phyloP scores from a whole-genome alignment of 192 early-diverging fungal species.

The Spizellomyces sp. region DNA sequence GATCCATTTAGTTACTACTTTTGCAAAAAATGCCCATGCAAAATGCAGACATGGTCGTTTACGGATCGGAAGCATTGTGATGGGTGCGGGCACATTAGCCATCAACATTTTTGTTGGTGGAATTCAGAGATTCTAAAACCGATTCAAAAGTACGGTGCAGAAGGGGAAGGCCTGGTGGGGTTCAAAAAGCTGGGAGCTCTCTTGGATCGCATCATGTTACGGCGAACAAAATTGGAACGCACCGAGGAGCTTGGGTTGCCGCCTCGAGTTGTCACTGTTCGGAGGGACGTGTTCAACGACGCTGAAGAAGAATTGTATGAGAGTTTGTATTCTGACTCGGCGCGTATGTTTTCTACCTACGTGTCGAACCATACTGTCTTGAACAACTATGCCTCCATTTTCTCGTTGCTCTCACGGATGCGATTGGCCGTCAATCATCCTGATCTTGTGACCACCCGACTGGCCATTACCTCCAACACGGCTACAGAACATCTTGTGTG shows the following conservation, averaged over 20 bases:
- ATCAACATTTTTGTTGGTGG: slow-evolving; percentile 73
- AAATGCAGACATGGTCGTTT: slow-evolving; percentile 47
- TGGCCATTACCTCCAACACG: slow-evolving; percentile 32
- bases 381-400: slow-evolving; percentile 93
- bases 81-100: slow-evolving; percentile 49
- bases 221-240: slow-evolving; percentile 87
- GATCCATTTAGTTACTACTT: slow-evolving; percentile 87
- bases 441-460: slow-evolving; percentile 45
- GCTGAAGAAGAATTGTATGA: slow-evolving; percentile 91
- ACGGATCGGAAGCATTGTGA: slow-evolving; percentile 40
- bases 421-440: slow-evolving; percentile 91
- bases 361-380: slow-evolving; percentile 78
- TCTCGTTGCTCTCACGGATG: slow-evolving; percentile 88
- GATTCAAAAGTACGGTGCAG: slow-evolving; percentile 76
- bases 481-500: slow-evolving; percentile 78
- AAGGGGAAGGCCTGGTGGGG: slow-evolving; percentile 59
- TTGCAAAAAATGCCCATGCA: slow-evolving; percentile 77
- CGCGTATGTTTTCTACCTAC: slow-evolving; percentile 77
- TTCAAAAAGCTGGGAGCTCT: slow-evolving; percentile 76
- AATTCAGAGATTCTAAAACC: slow-evolving; percentile 89
- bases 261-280: slow-evolving; percentile 76
- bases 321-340: slow-evolving; percentile 71
- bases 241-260: slow-evolving; percentile 87
- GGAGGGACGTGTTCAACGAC: slow-evolving; percentile 82
- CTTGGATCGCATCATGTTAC: slow-evolving; percentile 85